Conservation (phyloP, 306 rosid genomes). For the Gynostemma pentaphyllum region DNA sequence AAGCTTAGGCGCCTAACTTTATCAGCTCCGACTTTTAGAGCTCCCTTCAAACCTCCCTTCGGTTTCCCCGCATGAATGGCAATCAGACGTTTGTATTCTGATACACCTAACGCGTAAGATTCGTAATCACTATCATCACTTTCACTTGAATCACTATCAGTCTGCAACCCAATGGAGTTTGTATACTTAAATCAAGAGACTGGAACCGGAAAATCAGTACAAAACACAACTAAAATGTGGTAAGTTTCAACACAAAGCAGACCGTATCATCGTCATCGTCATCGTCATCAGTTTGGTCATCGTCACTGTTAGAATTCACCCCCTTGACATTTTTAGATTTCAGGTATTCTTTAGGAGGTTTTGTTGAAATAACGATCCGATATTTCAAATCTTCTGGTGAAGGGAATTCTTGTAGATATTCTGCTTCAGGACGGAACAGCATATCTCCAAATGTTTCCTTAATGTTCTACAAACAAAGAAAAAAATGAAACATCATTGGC, state of each 20-base stretch:
- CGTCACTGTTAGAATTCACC: constrained; percentile 23
- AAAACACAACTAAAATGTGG: constrained; percentile 14
- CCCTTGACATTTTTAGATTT: constrained; percentile 31
- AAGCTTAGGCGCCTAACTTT: constrained; percentile 75
- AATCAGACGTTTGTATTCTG: constrained; percentile 59
- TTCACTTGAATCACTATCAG: constrained; percentile 41
- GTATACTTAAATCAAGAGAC: constrained; percentile 8
- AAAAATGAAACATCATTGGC: no score
- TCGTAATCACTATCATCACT: constrained; percentile 40
- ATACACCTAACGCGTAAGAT: constrained; percentile 31
- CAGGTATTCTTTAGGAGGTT: constrained; percentile 66
- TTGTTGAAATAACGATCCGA: constrained; percentile 69
- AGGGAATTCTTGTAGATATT: constrained; percentile 50
- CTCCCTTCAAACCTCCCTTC: constrained; percentile 43
- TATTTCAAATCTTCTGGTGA: constrained; percentile 69
- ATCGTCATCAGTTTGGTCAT: constrained; percentile 29
- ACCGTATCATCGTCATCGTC: constrained; percentile 32
- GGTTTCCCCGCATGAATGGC: constrained; percentile 93
- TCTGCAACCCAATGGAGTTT: constrained; percentile 19
- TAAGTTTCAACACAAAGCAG: constrained; percentile 10
- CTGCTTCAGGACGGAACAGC: constrained; percentile 52
- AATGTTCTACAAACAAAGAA: constrained; percentile 37
- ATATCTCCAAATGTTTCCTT: constrained; percentile 57
- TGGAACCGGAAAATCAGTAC: constrained; percentile 11
- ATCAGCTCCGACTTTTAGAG: constrained; percentile 30